Evolutionary conservation across 1,284 basidiomycete species (phyloP).

Genomic region (Cystobasidium pallidum): DNA sequence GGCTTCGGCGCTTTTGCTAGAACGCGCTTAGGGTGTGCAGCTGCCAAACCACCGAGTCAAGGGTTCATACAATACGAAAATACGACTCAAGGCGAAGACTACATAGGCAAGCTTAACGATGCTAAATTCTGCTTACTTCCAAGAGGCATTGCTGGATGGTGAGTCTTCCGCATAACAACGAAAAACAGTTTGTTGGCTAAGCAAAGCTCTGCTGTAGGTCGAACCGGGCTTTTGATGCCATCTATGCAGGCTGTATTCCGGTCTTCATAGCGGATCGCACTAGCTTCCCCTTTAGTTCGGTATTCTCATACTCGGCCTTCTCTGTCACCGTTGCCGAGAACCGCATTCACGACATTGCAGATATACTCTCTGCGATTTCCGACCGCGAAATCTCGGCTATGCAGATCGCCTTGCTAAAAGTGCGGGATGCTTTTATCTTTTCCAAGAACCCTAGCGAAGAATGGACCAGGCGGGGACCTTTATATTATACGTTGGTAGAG

Average conservation of each 20-base stretch:
- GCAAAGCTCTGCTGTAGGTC: slow-evolving; percentile 53
- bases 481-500: slow-evolving; percentile 38
- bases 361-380: slow-evolving; percentile 57
- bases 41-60: slow-evolving; percentile 41
- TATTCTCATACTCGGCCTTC: slow-evolving; percentile 60
- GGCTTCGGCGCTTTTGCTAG: slow-evolving; percentile 51
- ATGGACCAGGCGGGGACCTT: slow-evolving; percentile 56
- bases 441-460: slow-evolving; percentile 55
- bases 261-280: slow-evolving; percentile 59
- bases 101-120: slow-evolving; percentile 57
- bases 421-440: slow-evolving; percentile 60
- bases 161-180: slow-evolving; percentile 1
- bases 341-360: slow-evolving; percentile 58
- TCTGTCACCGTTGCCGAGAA: slow-evolving; percentile 58
- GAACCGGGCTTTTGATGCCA: slow-evolving; percentile 59
- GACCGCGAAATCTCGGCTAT: slow-evolving; percentile 56
- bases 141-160: slow-evolving; percentile 54
- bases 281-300: slow-evolving; percentile 58
- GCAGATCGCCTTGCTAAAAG: slow-evolving; percentile 58
- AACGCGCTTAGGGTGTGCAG: slow-evolving; percentile 50
- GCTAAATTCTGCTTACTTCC: slow-evolving; percentile 60
- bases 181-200: slow-evolving; percentile 49
- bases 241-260: slow-evolving; percentile 61
- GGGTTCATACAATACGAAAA: slow-evolving; percentile 53
- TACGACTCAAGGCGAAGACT: slow-evolving; percentile 54